These are phyloP conservation scores for Eurotiales sp. DNA, from an alignment of 2,329 filamentous ascomycete genomes.

Conservation along the genomic window DNA sequence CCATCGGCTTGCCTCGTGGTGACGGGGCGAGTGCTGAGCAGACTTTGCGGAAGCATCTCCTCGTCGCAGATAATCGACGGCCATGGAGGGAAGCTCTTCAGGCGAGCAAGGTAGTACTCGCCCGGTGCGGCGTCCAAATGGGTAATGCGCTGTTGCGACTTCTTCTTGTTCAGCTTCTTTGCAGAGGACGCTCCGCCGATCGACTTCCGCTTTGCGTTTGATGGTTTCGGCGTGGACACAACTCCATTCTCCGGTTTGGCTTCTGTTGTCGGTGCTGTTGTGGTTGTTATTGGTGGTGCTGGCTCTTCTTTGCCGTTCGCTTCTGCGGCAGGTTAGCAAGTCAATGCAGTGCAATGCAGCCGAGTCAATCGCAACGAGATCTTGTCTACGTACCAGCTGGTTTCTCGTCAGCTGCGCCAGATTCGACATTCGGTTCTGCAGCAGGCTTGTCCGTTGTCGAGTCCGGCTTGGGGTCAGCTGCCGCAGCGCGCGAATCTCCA, in stretches of 20 bases:
- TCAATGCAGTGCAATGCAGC: too few species aligned
- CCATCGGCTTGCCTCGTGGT: slow-evolving; percentile 79
- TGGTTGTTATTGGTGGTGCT: slow-evolving; percentile 26
- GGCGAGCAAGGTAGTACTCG: slow-evolving; percentile 85
- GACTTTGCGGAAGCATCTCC: slow-evolving; percentile 77
- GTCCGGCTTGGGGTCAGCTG: slow-evolving; percentile 24
- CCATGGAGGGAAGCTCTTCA: slow-evolving; percentile 95
- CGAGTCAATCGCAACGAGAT: too few species aligned
- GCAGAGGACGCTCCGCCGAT: slow-evolving; percentile 58
- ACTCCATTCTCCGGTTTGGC: slow-evolving; percentile 40
- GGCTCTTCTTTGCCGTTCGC: slow-evolving; percentile 17
- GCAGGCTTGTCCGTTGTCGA: slow-evolving; percentile 20
- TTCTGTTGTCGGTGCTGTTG: slow-evolving; percentile 29
- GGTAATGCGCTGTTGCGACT: slow-evolving; percentile 66
- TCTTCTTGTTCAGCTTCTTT: slow-evolving; percentile 84
- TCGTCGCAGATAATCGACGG: slow-evolving; percentile 92
- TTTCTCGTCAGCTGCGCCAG: slow-evolving; percentile 22
- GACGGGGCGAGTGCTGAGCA: slow-evolving; percentile 76
- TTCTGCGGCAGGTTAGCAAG: slow-evolving; percentile 19
- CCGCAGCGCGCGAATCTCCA: slow-evolving; percentile 28
- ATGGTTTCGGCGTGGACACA: slow-evolving; percentile 47
- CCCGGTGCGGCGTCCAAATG: slow-evolving; percentile 82
- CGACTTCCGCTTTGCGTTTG: slow-evolving; percentile 66
- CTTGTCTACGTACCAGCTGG: slow-evolving; percentile 28
- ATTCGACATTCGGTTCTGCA: neutral